These are phyloP conservation scores for Ceratocystis ficicola DNA, from an alignment of 2,329 filamentous ascomycete species.

Conservation along the genomic window DNA sequence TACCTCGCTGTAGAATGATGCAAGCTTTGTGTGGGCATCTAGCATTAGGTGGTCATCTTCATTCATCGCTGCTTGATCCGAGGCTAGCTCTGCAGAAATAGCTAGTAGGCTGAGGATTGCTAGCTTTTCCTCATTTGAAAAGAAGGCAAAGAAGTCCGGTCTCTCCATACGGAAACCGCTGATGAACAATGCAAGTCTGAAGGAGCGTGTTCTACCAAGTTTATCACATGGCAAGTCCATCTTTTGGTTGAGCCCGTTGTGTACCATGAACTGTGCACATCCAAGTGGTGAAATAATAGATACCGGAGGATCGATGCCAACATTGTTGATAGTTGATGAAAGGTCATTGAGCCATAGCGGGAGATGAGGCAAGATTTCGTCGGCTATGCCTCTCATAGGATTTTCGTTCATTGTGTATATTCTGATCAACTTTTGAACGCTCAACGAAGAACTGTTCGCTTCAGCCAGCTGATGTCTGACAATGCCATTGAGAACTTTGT, in stretches of 20 bases:
- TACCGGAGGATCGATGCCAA: conserved; percentile 50
- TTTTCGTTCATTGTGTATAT: conserved; percentile 30
- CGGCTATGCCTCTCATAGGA: neutral
- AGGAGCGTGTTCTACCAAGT: conserved; percentile 57
- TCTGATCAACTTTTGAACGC: conserved; percentile 24
- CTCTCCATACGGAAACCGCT: neutral
- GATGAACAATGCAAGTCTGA: conserved; percentile 56
- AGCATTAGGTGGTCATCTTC: neutral
- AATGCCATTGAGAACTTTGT: neutral
- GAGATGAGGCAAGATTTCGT: conserved; percentile 34
- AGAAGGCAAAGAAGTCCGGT: neutral
- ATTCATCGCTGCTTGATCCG: neutral
- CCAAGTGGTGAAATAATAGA: conserved; percentile 62
- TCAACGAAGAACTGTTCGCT: neutral
- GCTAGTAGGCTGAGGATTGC: conserved; percentile 31
- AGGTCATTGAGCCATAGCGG: conserved; percentile 55
- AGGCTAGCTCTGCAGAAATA: neutral
- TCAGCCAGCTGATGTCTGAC: neutral
- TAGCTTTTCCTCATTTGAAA: neutral
- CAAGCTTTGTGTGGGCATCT: neutral
- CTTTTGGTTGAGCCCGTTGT: conserved; percentile 55
- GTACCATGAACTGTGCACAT: conserved; percentile 55
- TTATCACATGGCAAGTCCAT: conserved; percentile 52
- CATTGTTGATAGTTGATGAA: conserved; percentile 33
- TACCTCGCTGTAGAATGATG: neutral